Conservation (phyloP, 495 filamentous ascomycete species). For the Clohesyomyces aquaticus region DNA sequence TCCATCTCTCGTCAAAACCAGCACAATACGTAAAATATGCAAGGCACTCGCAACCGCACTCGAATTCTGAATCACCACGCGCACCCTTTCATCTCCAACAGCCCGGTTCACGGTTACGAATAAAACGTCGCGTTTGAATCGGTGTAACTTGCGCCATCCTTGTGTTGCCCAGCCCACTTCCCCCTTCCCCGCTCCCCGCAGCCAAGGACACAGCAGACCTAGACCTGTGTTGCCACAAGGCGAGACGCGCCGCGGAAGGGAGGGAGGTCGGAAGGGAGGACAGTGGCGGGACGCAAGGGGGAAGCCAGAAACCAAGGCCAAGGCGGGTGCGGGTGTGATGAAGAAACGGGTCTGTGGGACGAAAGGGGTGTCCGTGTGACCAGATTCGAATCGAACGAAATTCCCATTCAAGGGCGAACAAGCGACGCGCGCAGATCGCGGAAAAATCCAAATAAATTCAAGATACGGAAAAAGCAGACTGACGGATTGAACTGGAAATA, state of each 20-base stretch:
- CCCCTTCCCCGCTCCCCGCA: conserved; percentile 22
- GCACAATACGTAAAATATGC: conserved; percentile 1
- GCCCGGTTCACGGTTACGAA: conserved; percentile 11
- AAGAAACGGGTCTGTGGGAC: not conserved
- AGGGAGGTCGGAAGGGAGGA: conserved; percentile 1
- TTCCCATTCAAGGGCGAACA: too few relatives aligned
- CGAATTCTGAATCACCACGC: too few relatives aligned
- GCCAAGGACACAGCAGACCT: not conserved
- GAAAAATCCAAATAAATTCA: conserved; percentile 1
- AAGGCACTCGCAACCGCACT: too few relatives aligned
- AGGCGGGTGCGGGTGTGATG: not conserved
- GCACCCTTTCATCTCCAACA: conserved; percentile 13
- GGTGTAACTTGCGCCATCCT: conserved; percentile 1
- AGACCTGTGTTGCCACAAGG: not conserved
- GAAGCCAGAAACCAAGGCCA: too few relatives aligned
- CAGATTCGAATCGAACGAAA: not conserved
- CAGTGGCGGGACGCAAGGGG: conserved; percentile 10
- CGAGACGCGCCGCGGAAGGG: not conserved
- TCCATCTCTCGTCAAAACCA: conserved; percentile 33
- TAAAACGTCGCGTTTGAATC: conserved; percentile 11
- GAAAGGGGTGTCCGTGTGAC: not conserved
- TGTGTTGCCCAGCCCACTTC: too few relatives aligned
- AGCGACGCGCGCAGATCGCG: too few relatives aligned
- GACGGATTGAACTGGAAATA: conserved; percentile 17
- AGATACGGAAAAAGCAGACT: not conserved